Evolutionary conservation across 371 early-diverging fungal genomes (phyloP).

Genomic region (Chytridium lagenaria): DNA sequence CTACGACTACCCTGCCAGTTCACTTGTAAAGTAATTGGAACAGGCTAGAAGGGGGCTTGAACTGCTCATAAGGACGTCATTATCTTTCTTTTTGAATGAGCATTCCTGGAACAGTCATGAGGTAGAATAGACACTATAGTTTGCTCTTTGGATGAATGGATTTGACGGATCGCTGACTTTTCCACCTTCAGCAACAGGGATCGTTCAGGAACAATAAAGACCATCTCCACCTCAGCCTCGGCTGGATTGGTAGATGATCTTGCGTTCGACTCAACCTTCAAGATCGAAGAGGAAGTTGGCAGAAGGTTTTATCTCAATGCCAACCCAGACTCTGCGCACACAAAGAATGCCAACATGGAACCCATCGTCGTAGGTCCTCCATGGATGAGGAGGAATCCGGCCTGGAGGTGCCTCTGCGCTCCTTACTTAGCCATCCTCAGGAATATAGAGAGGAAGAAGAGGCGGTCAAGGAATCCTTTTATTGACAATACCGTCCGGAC

Average conservation of each 20-base stretch:
- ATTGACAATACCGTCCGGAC: constrained; percentile 72
- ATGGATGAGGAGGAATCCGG: constrained; percentile 1
- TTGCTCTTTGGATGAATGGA: too few relatives aligned
- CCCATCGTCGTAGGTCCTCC: constrained; percentile 5
- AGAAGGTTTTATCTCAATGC: constrained; percentile 4
- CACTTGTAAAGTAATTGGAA: too few relatives aligned
- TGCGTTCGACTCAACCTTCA: neutral
- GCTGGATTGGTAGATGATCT: neutral
- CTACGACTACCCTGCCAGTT: too few relatives aligned
- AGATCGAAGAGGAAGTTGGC: constrained; percentile 10
- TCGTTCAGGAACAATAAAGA: neutral
- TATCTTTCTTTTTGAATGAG: too few relatives aligned
- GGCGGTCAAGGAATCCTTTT: constrained; percentile 12
- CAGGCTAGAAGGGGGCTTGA: too few relatives aligned
- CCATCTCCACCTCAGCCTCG: neutral
- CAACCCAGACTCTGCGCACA: neutral
- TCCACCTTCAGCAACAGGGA: neutral
- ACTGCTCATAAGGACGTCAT: too few relatives aligned
- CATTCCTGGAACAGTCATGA: constrained; percentile 11
- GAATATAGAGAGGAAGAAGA: neutral
- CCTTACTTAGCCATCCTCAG: constrained; percentile 9
- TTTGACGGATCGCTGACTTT: neutral
- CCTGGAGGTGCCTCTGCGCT: neutral
- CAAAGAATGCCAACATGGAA: constrained; percentile 3
- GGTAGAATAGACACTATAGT: neutral